Percentiles rank a stretch among this genome's conserved stretches.
phyloP scores from a whole-genome alignment of 1,284 basidiomycete species.

The Cutaneotrichosporon sp. region DNA sequence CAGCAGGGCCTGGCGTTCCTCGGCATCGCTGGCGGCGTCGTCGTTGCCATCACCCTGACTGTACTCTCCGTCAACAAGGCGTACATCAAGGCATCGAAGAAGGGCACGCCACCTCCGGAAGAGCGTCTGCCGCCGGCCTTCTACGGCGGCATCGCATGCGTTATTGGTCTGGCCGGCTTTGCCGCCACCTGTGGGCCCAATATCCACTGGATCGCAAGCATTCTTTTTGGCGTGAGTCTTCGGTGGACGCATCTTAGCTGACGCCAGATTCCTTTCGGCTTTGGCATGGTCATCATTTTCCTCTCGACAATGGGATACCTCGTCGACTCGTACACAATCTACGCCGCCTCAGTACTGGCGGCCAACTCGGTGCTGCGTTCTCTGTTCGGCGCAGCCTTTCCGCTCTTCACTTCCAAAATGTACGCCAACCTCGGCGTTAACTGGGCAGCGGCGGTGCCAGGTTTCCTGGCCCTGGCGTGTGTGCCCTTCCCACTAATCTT shows the following conservation, averaged over 20 bases:
- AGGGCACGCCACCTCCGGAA: constrained; percentile 55
- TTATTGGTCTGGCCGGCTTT: constrained; percentile 47
- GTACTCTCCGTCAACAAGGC: constrained; percentile 51
- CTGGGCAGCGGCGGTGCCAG: constrained; percentile 52
- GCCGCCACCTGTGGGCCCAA: constrained; percentile 43
- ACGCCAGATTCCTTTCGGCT: constrained; percentile 57
- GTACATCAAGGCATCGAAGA: constrained; percentile 49
- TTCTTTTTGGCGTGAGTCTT: constrained; percentile 36
- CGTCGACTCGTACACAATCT: constrained; percentile 56
- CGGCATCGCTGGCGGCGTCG: constrained; percentile 59
- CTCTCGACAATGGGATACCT: constrained; percentile 50
- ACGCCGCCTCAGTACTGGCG: constrained; percentile 58
- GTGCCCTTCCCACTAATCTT: constrained; percentile 11
- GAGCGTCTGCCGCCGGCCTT: constrained; percentile 56
- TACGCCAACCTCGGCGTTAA: constrained; percentile 56
- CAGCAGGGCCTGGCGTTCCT: constrained; percentile 62
- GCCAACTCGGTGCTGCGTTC: constrained; percentile 63
- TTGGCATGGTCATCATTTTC: constrained; percentile 53
- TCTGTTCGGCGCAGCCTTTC: constrained; percentile 56
- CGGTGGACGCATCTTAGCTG: constrained; percentile 26
- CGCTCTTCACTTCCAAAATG: constrained; percentile 56
- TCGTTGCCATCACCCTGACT: constrained; percentile 56
- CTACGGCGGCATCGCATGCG: constrained; percentile 38
- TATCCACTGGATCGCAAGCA: constrained; percentile 54
- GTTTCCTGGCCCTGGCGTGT: constrained; percentile 24